Evolutionary conservation across 2,329 filamentous ascomycete genomes (phyloP).

Genomic region (Pseudohalonectria lignicola): DNA sequence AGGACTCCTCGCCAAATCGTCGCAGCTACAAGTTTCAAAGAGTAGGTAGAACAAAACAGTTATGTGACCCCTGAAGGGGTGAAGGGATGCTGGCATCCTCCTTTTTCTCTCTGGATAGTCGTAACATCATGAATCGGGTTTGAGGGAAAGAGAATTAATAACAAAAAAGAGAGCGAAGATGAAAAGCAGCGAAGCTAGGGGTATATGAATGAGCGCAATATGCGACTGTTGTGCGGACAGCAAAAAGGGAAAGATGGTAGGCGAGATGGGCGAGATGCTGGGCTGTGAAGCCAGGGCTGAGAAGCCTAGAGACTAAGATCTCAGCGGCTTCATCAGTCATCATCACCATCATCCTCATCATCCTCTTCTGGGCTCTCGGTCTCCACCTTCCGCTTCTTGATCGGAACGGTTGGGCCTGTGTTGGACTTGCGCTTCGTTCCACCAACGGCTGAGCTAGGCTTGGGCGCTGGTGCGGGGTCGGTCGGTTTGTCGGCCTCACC

Average conservation of each 20-base stretch:
- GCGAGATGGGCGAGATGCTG: too few relatives aligned
- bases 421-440: slow-evolving; percentile 53
- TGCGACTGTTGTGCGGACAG: too few relatives aligned
- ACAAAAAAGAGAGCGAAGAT: slow-evolving; percentile 3
- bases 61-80: too few relatives aligned
- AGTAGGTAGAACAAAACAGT: not conserved
- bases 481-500: slow-evolving; percentile 24
- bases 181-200: too few relatives aligned
- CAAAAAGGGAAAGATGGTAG: too few relatives aligned
- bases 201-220: slow-evolving; percentile 3
- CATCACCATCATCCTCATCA: slow-evolving; percentile 16
- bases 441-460: slow-evolving; percentile 16
- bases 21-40: not conserved
- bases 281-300: too few relatives aligned
- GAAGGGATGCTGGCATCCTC: too few relatives aligned
- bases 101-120: slow-evolving; percentile 4
- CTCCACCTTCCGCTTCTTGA: slow-evolving; percentile 39
- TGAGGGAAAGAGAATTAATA: too few relatives aligned
- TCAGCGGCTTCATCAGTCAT: slow-evolving; percentile 9
- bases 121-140: slow-evolving; percentile 10
- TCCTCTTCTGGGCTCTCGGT: slow-evolving; percentile 30
- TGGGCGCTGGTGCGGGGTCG: slow-evolving; percentile 14
- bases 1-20: slow-evolving; percentile 4
- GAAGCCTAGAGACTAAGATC: too few relatives aligned
- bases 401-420: slow-evolving; percentile 30